Percentiles rank a stretch among this genome's conserved stretches.
These are phyloP conservation scores for Coccomyxa sp. DNA, from an alignment of 139 green algal species.

Conservation along the genomic window DNA sequence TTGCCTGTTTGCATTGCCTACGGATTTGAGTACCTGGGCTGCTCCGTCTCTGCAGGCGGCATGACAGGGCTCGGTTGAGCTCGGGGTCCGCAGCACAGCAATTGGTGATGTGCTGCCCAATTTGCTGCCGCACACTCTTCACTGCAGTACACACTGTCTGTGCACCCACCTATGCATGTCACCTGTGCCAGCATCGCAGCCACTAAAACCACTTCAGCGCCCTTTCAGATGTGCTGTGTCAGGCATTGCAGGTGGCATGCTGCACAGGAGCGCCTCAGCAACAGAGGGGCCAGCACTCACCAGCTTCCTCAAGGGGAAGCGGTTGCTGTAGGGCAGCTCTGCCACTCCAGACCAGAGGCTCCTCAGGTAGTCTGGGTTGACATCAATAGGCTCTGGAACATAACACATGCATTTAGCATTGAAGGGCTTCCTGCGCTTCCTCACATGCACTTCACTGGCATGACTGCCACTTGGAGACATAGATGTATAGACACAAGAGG, in stretches of 20 bases:
- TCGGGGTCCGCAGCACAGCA: constrained; percentile 36
- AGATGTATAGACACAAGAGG: not conserved
- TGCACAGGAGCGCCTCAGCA: too few species aligned
- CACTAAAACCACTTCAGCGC: not conserved
- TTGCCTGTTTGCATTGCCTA: too few species aligned
- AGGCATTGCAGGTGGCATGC: not conserved
- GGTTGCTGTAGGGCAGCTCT: constrained; percentile 2
- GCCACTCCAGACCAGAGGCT: not conserved
- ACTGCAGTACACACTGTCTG: constrained; percentile 47
- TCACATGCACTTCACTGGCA: not conserved
- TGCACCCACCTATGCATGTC: constrained; percentile 40
- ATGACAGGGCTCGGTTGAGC: not conserved
- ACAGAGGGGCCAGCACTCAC: not conserved
- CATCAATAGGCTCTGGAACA: not conserved
- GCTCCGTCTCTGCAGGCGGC: too few species aligned
- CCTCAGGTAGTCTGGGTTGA: not conserved
- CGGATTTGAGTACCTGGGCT: too few species aligned
- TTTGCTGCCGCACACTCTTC: constrained; percentile 33
- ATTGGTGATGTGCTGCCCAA: constrained; percentile 51
- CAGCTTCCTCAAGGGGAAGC: not conserved
- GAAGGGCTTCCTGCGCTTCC: not conserved
- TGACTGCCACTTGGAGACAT: not conserved
- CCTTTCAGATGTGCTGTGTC: not conserved
- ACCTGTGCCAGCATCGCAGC: constrained; percentile 27
- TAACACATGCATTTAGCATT: not conserved